Evolutionary conservation across 257 asterid species (phyloP), one percentile per base, ranked within the genome.

Genomic region (Fraxinus excelsior): DNA sequence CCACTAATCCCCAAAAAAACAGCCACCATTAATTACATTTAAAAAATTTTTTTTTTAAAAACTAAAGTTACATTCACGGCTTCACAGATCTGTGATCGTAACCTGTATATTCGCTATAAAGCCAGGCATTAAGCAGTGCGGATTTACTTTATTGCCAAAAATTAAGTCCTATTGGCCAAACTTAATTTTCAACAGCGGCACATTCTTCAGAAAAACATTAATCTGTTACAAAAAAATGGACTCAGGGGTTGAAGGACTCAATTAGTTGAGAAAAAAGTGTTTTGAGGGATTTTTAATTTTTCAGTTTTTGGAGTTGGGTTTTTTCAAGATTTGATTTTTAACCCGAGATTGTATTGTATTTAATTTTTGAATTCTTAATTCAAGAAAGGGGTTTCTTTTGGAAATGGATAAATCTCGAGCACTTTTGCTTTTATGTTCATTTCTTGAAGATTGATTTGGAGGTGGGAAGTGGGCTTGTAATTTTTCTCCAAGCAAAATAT

Each of bases 31-130:
- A n/a, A n/a, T n/a, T n/a, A n/a, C n/a, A n/a, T n/a, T n/a, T n/a
- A n/a, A n/a, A n/a, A n/a, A n/a, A n/a, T n/a, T n/a, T n/a, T n/a
- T n/a, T n/a, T n/a, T n/a, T n/a, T n/a, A 73, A n/a, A n/a, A n/a
- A n/a, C n/a, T 7, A 32, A 74, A 74, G 76, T 84, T 23, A 11
- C 76, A 73, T 80, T 76, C 70, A 79, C 85, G 79, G 87, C 76
- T 80, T 76, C 70, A 81, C 85, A 82, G 87, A 87, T 84, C 90
- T 81, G 77, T 65, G 73, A 23, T 72, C 72, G 69, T 76, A 74
- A 73, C 66, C 81, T 77, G 77, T 72, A 53, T 73, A 71, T 79
- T 77, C 76, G 58, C 82, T 75, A 18, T 35, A 75, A 53, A 67
- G 53, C 75, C 28, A 25, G 26, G 51, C 51, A 71, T 67, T 73